Base-by-base conservation (phyloP, 345 rosid genomes). In the Citrus sp. region DNA sequence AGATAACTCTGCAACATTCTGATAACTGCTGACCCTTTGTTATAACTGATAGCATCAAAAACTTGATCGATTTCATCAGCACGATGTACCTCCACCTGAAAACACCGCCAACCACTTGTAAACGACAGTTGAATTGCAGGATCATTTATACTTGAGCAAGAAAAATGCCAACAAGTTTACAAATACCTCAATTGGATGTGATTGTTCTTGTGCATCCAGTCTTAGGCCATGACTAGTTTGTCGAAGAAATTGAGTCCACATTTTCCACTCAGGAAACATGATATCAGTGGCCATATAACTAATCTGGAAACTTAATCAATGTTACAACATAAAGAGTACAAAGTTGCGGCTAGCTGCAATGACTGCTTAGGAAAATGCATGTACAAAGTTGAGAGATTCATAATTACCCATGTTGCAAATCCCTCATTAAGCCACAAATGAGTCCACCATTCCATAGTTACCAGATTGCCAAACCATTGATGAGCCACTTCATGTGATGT, bases 401-500 rank as follows among this genome's bases (percentile, higher is more conserved):
- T 77, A 70, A 72, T 34, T 84, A 87, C 88, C 87, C 87, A 85
- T 76, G 90, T 82, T 56, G 86, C 90, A 49, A 85, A 85, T 37
- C 88, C 84, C 51, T 56, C 67, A 46, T 74, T 66, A 27, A 79
- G 73, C 82, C 73, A 79, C 16, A 68, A 75, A 82, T 85, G 87
- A 24, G 86, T 85, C 88, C 88, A 85, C 87, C 84, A 85, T 74
- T 87, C 87, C 87, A 87, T 85, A 1, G 90, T 85, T 49, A 87
- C 80, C 38, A 88, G 86, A 85, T 88, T 86, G 42, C 89, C 89
- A 70, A 88, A 88, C 91, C 91, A 88, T 2, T 82, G 84, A 74
- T 86, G 89, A 21, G 88, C 88, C 35, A 88, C 83, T 77, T 88
- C 91, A 78, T 86, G 91, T 21, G 74, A 71, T 40, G 66, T 87